Evolutionary conservation across 768 basidiomycete species (phyloP).

Genomic region (Tylopilus plumbeoviolaceoides): DNA sequence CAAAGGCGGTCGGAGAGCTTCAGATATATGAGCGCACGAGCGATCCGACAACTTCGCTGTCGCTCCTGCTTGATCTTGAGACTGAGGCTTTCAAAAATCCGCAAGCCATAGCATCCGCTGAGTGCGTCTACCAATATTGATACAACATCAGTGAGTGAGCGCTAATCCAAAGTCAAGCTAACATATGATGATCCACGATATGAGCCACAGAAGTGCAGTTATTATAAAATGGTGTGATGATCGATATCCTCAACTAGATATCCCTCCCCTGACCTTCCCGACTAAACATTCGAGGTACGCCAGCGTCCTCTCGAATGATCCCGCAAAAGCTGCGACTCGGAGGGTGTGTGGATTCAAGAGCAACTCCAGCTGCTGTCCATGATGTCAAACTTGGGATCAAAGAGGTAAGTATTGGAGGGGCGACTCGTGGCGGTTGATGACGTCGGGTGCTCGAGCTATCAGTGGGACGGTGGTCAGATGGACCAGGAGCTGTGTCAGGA

Average conservation of each 20-base stretch:
- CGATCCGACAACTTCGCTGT: background rate
- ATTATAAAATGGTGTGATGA: background rate
- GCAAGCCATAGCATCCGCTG: background rate
- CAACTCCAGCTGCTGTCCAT: constrained; percentile 30
- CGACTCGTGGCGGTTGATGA: constrained; percentile 20
- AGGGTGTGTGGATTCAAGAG: constrained; percentile 16
- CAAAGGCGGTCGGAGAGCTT: too few species aligned
- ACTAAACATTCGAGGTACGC: constrained; percentile 23
- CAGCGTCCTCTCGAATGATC: constrained; percentile 16
- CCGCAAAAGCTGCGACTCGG: constrained; percentile 4
- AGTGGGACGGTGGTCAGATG: constrained; percentile 1
- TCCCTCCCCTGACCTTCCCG: constrained; percentile 25
- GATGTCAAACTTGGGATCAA: constrained; percentile 34
- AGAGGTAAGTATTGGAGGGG: constrained; percentile 20
- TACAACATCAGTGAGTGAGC: constrained; percentile 9
- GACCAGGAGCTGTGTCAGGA: constrained; percentile 2
- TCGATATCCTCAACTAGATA: constrained; percentile 13
- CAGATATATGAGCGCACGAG: background rate
- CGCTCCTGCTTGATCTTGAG: background rate
- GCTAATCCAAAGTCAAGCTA: background rate
- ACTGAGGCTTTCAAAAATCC: background rate
- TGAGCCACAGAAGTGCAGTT: background rate
- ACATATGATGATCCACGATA: background rate
- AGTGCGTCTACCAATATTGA: constrained; percentile 8
- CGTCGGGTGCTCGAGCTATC: constrained; percentile 9